Conservation (phyloP, 139 green algal genomes). For the Chlorella sp. region DNA sequence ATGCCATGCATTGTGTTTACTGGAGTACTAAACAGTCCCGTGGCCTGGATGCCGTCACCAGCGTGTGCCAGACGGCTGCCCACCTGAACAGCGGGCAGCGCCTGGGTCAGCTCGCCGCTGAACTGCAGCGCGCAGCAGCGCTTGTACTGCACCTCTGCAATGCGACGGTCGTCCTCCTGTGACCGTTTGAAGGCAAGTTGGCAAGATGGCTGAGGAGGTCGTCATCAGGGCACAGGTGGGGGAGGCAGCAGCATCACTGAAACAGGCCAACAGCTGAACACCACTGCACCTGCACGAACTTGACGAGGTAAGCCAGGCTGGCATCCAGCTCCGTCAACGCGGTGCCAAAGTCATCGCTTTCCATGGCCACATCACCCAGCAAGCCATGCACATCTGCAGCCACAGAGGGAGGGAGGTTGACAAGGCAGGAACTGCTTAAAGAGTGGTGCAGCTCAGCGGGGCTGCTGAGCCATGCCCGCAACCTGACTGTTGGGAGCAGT, state of each 20-base stretch:
- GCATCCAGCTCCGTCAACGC: conserved; percentile 29
- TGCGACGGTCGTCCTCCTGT: conserved; percentile 47
- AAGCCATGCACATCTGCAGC: conserved; percentile 57
- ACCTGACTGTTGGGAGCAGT: no score
- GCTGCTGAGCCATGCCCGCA: no score
- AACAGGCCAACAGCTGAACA: background rate
- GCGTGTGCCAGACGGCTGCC: background rate
- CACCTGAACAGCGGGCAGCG: conserved; percentile 27
- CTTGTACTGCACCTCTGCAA: conserved; percentile 68
- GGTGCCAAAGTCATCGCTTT: conserved; percentile 60
- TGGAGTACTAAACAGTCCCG: no score
- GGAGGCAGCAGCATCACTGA: no score
- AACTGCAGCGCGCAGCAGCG: conserved; percentile 60
- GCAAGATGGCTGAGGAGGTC: no score
- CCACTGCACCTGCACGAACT: background rate
- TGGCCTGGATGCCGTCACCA: no score
- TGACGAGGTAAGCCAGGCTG: conserved; percentile 1
- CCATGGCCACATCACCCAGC: conserved; percentile 59
- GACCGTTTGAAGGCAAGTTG: no score
- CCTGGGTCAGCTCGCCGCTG: conserved; percentile 17
- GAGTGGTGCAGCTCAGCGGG: no score
- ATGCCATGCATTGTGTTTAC: no score
- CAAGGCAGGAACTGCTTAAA: no score
- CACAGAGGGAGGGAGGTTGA: no score
- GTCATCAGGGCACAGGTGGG: no score